Evolutionary conservation across 192 early-diverging fungal genomes (phyloP).

Genomic region (Cetraspora pellucida): DNA sequence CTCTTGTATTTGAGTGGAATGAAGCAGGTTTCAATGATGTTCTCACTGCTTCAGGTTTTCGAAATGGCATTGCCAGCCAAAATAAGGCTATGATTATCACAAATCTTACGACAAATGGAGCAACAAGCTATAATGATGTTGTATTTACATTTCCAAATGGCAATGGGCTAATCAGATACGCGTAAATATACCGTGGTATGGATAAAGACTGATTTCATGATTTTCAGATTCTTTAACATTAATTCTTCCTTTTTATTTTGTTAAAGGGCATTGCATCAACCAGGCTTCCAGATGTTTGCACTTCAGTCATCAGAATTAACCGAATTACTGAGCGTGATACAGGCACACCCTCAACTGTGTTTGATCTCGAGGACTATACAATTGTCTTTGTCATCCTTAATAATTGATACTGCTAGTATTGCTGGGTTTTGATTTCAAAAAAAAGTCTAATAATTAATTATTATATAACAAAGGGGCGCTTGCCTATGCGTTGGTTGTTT

Average conservation of each 20-base stretch:
- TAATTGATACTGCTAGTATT: no score
- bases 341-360: not conserved
- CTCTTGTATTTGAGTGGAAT: slow-evolving; percentile 10
- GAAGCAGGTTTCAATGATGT: slow-evolving; percentile 8
- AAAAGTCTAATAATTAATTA: no score
- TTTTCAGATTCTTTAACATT: slow-evolving; percentile 23
- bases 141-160: slow-evolving; percentile 31
- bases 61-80: slow-evolving; percentile 26
- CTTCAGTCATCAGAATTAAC: slow-evolving; percentile 16
- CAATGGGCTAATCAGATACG: not conserved
- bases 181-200: slow-evolving; percentile 19
- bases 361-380: slow-evolving; percentile 1
- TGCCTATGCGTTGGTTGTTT: no score
- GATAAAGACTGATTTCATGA: slow-evolving; percentile 5
- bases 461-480: no score
- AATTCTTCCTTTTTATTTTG: slow-evolving; percentile 2
- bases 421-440: no score
- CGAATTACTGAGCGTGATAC: slow-evolving; percentile 18
- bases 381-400: no score
- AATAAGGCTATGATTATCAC: not conserved
- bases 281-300: not conserved
- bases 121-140: slow-evolving; percentile 18
- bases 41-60: not conserved
- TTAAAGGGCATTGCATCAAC: slow-evolving; percentile 14
- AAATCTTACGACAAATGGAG: slow-evolving; percentile 24